phyloP scores from a whole-genome alignment of 495 filamentous ascomycete species.

The Filosporella fistucella region DNA sequence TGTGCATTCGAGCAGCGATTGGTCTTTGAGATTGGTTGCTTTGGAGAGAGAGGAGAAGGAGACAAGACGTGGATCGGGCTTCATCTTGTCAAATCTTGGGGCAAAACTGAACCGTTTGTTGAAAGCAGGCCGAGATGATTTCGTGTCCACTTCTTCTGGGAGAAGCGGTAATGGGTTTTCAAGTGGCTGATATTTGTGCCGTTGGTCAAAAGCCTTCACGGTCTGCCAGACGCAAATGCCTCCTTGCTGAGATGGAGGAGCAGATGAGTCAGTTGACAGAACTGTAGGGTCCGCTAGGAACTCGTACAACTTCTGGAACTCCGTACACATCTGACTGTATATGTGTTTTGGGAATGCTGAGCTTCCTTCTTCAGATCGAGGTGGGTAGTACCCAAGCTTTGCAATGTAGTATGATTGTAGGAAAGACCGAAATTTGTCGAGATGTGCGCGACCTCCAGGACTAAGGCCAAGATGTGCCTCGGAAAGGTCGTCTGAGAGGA shows the following conservation, averaged over 20 bases:
- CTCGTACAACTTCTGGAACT: conserved; percentile 59
- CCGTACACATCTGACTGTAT: conserved; percentile 51
- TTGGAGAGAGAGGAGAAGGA: conserved; percentile 32
- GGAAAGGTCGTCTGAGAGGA: conserved; percentile 58
- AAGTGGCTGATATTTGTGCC: conserved; percentile 47
- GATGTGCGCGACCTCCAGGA: conserved; percentile 47
- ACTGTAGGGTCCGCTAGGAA: conserved; percentile 53
- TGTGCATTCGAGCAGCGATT: conserved; percentile 27
- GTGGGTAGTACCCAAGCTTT: conserved; percentile 63
- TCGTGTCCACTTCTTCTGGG: conserved; percentile 32
- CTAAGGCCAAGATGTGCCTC: conserved; percentile 48
- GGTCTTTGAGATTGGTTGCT: conserved; percentile 34
- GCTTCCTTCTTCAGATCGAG: conserved; percentile 28
- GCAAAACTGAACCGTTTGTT: conserved; percentile 14
- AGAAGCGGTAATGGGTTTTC: conserved; percentile 55
- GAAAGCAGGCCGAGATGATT: conserved; percentile 17
- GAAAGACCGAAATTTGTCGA: conserved; percentile 60
- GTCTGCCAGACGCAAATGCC: conserved; percentile 59
- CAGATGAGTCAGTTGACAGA: conserved; percentile 31
- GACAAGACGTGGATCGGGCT: conserved; percentile 29
- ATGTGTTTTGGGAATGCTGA: conserved; percentile 45
- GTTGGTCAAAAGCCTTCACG: conserved; percentile 51
- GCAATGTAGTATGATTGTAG: conserved; percentile 53
- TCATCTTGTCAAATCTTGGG: conserved; percentile 18
- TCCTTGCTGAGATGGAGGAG: conserved; percentile 37